A percentile compares a stretch with the other conserved stretches of the same genome.
phyloP scores from a whole-genome alignment of 2,329 filamentous ascomycete genomes.

The Myriosclerotinia scirpicola region DNA sequence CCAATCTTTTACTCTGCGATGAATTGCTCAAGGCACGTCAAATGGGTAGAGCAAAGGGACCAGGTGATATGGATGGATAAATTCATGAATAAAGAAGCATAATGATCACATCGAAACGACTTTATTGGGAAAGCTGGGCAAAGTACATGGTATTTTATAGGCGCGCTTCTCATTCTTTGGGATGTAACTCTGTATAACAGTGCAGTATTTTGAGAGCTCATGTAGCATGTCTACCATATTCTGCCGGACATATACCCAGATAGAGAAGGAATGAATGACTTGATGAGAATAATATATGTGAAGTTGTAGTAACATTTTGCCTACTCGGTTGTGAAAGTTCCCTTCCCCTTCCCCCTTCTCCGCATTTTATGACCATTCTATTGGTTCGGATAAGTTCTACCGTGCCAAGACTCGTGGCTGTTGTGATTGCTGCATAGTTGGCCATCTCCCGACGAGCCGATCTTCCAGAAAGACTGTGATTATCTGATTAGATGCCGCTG shows the following conservation, averaged over 20 bases:
- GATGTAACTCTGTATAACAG: constrained; percentile 11
- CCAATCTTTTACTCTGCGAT: constrained; percentile 91
- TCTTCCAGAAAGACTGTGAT: not conserved
- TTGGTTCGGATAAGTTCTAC: not conserved
- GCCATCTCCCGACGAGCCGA: not conserved
- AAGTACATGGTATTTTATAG: constrained; percentile 6
- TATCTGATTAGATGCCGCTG: too few species aligned
- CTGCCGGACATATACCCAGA: not conserved
- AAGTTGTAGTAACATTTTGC: not conserved
- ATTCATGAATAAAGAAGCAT: constrained; percentile 21
- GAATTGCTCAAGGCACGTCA: constrained; percentile 97
- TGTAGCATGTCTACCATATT: constrained; percentile 12
- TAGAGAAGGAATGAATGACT: constrained; percentile 14
- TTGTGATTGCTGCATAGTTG: constrained; percentile 8
- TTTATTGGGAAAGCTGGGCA: constrained; percentile 9
- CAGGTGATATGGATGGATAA: constrained; percentile 61
- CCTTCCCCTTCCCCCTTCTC: not conserved
- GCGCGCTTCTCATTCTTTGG: constrained; percentile 4
- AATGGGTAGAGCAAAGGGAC: constrained; percentile 71
- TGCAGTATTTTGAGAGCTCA: constrained; percentile 6
- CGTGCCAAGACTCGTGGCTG: constrained; percentile 4
- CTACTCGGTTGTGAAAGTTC: not conserved
- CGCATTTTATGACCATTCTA: not conserved
- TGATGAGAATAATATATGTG: not conserved
- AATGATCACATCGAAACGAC: constrained; percentile 20